Conservation (phyloP, 2,329 filamentous ascomycete species). For the Calycina marina region DNA sequence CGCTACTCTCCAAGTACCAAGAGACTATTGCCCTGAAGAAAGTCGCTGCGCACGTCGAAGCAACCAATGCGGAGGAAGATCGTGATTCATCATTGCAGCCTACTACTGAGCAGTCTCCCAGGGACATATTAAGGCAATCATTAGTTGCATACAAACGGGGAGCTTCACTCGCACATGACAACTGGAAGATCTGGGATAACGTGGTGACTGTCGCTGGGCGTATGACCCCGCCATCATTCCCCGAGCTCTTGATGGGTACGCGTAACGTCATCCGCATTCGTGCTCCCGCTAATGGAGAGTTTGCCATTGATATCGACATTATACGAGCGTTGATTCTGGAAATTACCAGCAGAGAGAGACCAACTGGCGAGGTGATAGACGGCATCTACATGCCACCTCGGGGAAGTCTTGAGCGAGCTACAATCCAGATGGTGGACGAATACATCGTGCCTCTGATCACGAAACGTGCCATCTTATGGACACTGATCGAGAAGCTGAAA, state of each 20-base stretch:
- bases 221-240: slow-evolving; percentile 57
- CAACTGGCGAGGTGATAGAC: slow-evolving; percentile 7
- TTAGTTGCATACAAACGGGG: slow-evolving; percentile 79
- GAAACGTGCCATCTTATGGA: slow-evolving; percentile 61
- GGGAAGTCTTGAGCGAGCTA: slow-evolving; percentile 45
- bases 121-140: slow-evolving; percentile 51
- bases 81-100: slow-evolving; percentile 1
- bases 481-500: slow-evolving; percentile 54
- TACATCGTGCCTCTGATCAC: slow-evolving; percentile 75
- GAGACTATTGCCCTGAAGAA: slow-evolving; percentile 29
- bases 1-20: slow-evolving; percentile 56
- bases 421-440: slow-evolving; percentile 61
- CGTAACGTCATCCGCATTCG: slow-evolving; percentile 64
- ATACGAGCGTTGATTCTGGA: slow-evolving; percentile 60
- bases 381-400: slow-evolving; percentile 31
- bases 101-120: slow-evolving; percentile 15
- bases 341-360: slow-evolving; percentile 35
- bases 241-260: slow-evolving; percentile 63
- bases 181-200: slow-evolving; percentile 94
- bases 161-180: slow-evolving; percentile 67
- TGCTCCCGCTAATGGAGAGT: slow-evolving; percentile 50
- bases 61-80: slow-evolving; percentile 6
- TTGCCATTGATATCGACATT: slow-evolving; percentile 61
- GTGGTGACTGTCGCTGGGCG: slow-evolving; percentile 76
- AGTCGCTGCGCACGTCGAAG: slow-evolving; percentile 7